Conservation (phyloP, 768 basidiomycete genomes). For the Serendipita indica region DNA sequence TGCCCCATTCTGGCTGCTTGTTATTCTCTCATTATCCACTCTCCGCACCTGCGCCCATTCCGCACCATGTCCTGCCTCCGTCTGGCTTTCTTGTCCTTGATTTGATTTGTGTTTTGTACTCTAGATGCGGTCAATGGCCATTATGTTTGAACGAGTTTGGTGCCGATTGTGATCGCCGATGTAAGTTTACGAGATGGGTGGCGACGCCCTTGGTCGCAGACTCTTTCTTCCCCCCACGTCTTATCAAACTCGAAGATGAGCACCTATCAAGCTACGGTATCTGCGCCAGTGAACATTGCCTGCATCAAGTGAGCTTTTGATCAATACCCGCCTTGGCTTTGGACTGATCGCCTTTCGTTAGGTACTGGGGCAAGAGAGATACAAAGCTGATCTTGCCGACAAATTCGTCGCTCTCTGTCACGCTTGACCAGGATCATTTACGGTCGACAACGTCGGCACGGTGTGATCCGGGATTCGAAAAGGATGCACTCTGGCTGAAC, state of each 20-base stretch:
- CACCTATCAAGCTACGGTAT: constrained; percentile 68
- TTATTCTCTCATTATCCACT: neutral
- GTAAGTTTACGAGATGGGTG: neutral
- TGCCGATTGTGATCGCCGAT: neutral
- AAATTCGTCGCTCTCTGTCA: constrained; percentile 96
- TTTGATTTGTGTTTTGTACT: constrained; percentile 2
- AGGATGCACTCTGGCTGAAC: constrained; percentile 88
- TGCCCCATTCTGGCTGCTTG: neutral
- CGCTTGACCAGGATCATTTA: constrained; percentile 90
- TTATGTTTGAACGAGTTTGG: neutral
- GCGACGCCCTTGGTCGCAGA: too few relatives aligned
- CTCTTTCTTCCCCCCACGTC: neutral
- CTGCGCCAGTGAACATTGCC: constrained; percentile 96
- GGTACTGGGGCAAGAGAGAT: constrained; percentile 99
- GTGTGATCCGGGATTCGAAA: constrained; percentile 54
- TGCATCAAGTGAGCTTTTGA: constrained; percentile 68
- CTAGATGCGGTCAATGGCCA: neutral
- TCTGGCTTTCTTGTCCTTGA: neutral
- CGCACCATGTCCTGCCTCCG: neutral
- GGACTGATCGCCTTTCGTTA: constrained; percentile 22
- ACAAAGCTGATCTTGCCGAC: constrained; percentile 90
- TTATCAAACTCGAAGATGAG: constrained; percentile 15
- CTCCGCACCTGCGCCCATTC: neutral
- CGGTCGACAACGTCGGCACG: constrained; percentile 87
- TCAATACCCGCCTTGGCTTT: neutral